These are phyloP conservation scores for Hypoxylon sp. DNA, from an alignment of 2,329 filamentous ascomycete species.

Conservation along the genomic window DNA sequence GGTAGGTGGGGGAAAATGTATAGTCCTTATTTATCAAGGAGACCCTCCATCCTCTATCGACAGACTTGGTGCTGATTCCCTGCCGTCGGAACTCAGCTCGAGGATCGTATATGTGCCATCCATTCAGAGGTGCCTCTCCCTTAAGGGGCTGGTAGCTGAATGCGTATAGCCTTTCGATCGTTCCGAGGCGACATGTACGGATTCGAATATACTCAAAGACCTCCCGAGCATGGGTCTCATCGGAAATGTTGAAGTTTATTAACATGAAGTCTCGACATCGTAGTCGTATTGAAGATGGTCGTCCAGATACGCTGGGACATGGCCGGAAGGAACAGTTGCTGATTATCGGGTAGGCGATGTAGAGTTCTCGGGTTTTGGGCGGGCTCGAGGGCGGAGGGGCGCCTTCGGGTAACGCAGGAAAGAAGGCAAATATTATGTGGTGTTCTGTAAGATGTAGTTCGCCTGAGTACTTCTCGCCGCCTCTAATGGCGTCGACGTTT, in stretches of 20 bases:
- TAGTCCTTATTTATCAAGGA: conserved; percentile 92
- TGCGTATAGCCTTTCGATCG: conserved; percentile 89
- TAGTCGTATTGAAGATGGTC: conserved; percentile 85
- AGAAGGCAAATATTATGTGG: conserved; percentile 61
- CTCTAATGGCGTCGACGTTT: conserved; percentile 70
- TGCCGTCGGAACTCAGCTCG: conserved; percentile 87
- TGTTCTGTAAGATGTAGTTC: conserved; percentile 72
- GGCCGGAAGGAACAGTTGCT: conserved; percentile 82
- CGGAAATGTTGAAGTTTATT: conserved; percentile 87
- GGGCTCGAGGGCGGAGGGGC: conserved; percentile 39
- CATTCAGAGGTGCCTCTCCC: conserved; percentile 78
- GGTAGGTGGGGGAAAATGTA: conserved; percentile 92
- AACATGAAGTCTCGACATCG: conserved; percentile 94
- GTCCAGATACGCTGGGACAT: conserved; percentile 73
- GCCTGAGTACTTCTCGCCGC: conserved; percentile 67
- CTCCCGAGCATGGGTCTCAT: conserved; percentile 80
- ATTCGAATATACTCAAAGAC: conserved; percentile 87
- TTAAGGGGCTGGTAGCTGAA: conserved; percentile 84
- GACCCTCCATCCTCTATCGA: conserved; percentile 86
- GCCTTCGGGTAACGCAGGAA: conserved; percentile 41
- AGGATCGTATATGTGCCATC: conserved; percentile 88
- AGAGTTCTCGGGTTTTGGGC: conserved; percentile 72
- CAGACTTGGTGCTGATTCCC: conserved; percentile 85
- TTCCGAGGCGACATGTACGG: conserved; percentile 83
- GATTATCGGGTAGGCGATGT: conserved; percentile 96